Conservation (phyloP, 768 basidiomycete genomes). For the Exidia glandulosa region DNA sequence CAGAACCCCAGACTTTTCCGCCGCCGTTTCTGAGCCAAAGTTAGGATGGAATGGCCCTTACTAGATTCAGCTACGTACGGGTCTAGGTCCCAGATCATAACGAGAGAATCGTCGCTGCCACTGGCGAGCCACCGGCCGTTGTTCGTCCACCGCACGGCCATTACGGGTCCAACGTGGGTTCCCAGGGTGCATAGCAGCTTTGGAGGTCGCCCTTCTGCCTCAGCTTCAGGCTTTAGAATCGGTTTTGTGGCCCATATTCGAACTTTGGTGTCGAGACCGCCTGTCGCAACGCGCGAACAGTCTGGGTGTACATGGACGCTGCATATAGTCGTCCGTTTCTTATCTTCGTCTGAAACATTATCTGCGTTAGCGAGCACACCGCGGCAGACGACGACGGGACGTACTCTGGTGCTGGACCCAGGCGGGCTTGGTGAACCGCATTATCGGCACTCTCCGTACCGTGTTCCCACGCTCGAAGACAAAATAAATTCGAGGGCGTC, state of each 20-base stretch:
- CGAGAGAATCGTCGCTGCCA: constrained; percentile 90
- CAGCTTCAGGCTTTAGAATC: constrained; percentile 65
- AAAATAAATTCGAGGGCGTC: too few species aligned
- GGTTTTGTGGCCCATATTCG: constrained; percentile 97
- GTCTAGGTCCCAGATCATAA: constrained; percentile 96
- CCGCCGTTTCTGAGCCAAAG: constrained; percentile 49
- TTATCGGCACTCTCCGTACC: constrained; percentile 15
- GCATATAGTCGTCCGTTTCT: constrained; percentile 69
- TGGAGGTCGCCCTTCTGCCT: constrained; percentile 59
- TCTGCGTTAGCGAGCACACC: constrained; percentile 17
- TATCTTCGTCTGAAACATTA: constrained; percentile 46
- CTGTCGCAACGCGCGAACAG: constrained; percentile 92
- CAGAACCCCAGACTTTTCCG: constrained; percentile 87
- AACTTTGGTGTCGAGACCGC: constrained; percentile 90
- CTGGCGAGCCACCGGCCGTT: constrained; percentile 90
- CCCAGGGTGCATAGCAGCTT: constrained; percentile 84
- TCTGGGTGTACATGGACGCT: constrained; percentile 93
- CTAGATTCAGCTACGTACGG: constrained; percentile 50
- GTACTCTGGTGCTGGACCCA: constrained; percentile 81
- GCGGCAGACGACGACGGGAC: not conserved
- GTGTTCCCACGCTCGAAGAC: too few species aligned
- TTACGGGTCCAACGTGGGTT: constrained; percentile 89
- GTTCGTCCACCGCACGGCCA: constrained; percentile 88
- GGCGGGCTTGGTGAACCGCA: constrained; percentile 82
- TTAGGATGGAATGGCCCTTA: not conserved